These are phyloP conservation scores for Huntiella omanensis DNA, from an alignment of 2,329 filamentous ascomycete genomes.

Conservation along the genomic window DNA sequence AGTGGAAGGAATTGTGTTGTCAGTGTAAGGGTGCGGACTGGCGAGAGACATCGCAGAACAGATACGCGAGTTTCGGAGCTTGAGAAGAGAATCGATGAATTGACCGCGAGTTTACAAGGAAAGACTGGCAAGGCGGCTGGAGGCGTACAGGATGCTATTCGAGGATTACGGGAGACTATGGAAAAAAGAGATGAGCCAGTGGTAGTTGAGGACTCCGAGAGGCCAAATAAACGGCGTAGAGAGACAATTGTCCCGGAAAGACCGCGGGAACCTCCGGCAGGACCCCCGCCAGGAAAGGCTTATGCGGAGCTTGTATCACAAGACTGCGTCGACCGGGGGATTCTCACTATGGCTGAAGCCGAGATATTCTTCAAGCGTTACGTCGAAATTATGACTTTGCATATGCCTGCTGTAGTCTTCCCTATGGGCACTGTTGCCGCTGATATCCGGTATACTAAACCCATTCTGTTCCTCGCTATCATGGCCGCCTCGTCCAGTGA, in stretches of 20 bases:
- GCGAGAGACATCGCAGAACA: slow-evolving; percentile 76
- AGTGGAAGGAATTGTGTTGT: slow-evolving; percentile 60
- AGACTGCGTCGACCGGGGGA: slow-evolving; percentile 39
- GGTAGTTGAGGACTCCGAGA: slow-evolving; percentile 1
- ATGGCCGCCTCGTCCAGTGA: slow-evolving; percentile 47
- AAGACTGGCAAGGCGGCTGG: not conserved
- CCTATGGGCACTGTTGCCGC: slow-evolving; percentile 31
- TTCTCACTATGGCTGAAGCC: slow-evolving; percentile 37
- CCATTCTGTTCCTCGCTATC: slow-evolving; percentile 51
- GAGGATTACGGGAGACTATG: slow-evolving; percentile 10
- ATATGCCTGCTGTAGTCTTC: slow-evolving; percentile 45
- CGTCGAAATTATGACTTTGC: slow-evolving; percentile 37
- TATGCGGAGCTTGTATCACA: slow-evolving; percentile 12
- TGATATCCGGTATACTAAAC: slow-evolving; percentile 38
- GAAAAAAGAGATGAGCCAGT: not conserved
- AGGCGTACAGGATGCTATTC: not conserved
- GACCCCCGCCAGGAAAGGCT: slow-evolving; percentile 7
- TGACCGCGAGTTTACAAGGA: slow-evolving; percentile 63
- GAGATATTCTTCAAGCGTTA: slow-evolving; percentile 38
- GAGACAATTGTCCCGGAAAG: not conserved
- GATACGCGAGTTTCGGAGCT: slow-evolving; percentile 78
- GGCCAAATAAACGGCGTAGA: slow-evolving; percentile 7
- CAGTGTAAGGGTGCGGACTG: slow-evolving; percentile 43
- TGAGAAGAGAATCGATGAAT: slow-evolving; percentile 78
- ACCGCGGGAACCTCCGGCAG: slow-evolving; percentile 10